Base-by-base conservation (phyloP, 2,329 filamentous ascomycete genomes). In the Neospermospora avenae region DNA sequence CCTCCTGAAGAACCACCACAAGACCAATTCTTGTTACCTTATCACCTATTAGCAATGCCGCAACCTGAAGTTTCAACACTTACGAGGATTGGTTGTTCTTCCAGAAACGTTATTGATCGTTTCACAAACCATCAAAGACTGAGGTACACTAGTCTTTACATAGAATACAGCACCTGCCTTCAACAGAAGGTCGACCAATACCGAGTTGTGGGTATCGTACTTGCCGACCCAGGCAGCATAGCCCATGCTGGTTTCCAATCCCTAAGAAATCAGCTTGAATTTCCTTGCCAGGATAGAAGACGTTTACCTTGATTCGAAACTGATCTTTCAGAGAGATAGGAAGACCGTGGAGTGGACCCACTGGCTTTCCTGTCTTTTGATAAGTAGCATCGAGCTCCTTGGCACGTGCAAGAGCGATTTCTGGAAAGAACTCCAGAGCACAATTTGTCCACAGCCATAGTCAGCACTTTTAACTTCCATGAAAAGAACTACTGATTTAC, bases 91-190 rank as follows among this genome's bases (percentile, higher is more conserved):
- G 20, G 75, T 61, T 0, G 73, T 75, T 11, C 75, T 68, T 3
- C 76, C 75, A 42, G 77, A 76, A 13, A 78, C 67, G 64, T 78
- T 77, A 57, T 78, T 78, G 13, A 74, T 61, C 2, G 72, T 74
- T 35, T 77, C 75, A 14, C 67, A 68, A 48, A 70, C 65, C 64
- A 69, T 71, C 34, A 71, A 56, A n/a, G 56, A 67, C 42, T 68
- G 67, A 4, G 69, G 93, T 87, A 34, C 92, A 91, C 93, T 93
- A 0, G 93, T 97, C 79, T 97, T 97, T 67, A 92, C 91, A 72
- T 96, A 96, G 0, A 92, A 92, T 1, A 96, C 82, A 0, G 92
- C 91, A 22, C 93, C 89, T 3, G 90, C 70, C 35, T 70, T 67
- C 13, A 71, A 64, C 1, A 77, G 69, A 8, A 74, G 65, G 24